A percentile compares a stretch with the other conserved stretches of the same genome.
Evolutionary conservation across 2,329 filamentous ascomycete genomes (phyloP).

Genomic region (Scedosporium dehoogii): DNA sequence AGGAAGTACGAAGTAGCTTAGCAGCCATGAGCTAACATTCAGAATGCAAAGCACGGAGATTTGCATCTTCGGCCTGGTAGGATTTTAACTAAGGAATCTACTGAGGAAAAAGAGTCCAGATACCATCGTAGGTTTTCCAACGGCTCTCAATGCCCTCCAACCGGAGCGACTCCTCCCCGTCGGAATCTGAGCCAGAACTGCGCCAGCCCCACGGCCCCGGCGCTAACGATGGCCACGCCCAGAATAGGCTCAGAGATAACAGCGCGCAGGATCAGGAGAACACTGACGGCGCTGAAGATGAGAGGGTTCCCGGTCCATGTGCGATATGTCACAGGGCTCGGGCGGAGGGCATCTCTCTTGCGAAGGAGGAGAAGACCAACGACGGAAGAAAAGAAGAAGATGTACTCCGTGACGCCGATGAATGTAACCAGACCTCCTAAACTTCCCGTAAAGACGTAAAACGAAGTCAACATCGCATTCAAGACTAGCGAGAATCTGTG

Average conservation of each 20-base stretch:
- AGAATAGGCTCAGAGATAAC: slow-evolving; percentile 87
- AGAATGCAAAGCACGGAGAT: too few species aligned
- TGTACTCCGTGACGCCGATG: slow-evolving; percentile 93
- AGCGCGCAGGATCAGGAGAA: slow-evolving; percentile 81
- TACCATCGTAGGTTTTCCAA: not conserved
- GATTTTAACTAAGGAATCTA: too few species aligned
- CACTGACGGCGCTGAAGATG: slow-evolving; percentile 93
- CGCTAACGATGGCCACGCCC: slow-evolving; percentile 68
- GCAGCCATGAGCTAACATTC: too few species aligned
- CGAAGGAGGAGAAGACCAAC: slow-evolving; percentile 85
- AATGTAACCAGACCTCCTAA: slow-evolving; percentile 90
- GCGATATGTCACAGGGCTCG: slow-evolving; percentile 65
- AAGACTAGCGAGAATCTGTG: slow-evolving; percentile 57
- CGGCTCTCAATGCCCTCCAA: not conserved
- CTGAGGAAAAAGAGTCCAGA: not conserved
- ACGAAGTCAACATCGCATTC: slow-evolving; percentile 62
- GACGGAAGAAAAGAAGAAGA: slow-evolving; percentile 93
- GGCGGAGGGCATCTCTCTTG: slow-evolving; percentile 75
- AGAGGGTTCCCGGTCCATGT: slow-evolving; percentile 97
- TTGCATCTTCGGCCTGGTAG: too few species aligned
- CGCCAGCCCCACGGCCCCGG: slow-evolving; percentile 16
- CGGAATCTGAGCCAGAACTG: slow-evolving; percentile 15
- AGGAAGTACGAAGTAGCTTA: too few species aligned
- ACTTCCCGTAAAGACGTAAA: slow-evolving; percentile 78
- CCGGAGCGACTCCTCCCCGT: slow-evolving; percentile 11